A percentile compares a stretch with the other conserved stretches of the same genome.
These are phyloP conservation scores for Fraxinus platypoda DNA, from an alignment of 305 asterid species.

Conservation along the genomic window DNA sequence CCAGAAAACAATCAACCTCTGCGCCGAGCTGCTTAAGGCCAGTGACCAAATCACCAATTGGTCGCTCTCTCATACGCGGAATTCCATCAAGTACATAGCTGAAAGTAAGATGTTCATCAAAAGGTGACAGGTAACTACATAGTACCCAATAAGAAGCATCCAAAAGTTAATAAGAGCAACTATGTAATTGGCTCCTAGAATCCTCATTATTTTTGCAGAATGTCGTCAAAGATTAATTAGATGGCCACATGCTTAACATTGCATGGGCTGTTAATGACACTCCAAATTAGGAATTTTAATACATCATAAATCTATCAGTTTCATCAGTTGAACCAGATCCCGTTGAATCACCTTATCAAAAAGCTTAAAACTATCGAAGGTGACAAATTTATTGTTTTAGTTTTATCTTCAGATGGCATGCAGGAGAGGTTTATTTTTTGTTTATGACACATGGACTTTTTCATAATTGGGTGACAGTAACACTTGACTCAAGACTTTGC, in stretches of 20 bases:
- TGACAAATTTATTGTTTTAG: neutral
- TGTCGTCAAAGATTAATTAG: neutral
- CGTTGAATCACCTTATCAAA: neutral
- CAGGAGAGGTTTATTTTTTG: neutral
- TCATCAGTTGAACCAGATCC: neutral
- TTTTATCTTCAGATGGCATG: neutral
- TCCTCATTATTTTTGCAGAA: neutral
- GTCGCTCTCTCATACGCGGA: conserved; percentile 99
- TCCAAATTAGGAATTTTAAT: neutral
- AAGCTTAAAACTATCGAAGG: neutral
- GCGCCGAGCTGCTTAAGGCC: conserved; percentile 99
- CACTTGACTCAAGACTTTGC: neutral
- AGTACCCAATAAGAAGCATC: neutral
- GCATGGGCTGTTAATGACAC: neutral
- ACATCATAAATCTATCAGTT: neutral
- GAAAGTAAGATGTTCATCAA: conserved; percentile 21
- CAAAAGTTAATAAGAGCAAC: neutral
- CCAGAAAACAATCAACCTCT: conserved; percentile 79
- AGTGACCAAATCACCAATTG: conserved; percentile 87
- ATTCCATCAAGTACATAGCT: conserved; percentile 97
- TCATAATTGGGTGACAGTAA: neutral
- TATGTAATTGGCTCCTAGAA: neutral
- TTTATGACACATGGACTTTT: neutral
- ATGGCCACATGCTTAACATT: neutral
- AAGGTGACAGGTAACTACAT: neutral